Conservation (phyloP, 2,329 filamentous ascomycete species). For the Chalaropsis thielavioides region DNA sequence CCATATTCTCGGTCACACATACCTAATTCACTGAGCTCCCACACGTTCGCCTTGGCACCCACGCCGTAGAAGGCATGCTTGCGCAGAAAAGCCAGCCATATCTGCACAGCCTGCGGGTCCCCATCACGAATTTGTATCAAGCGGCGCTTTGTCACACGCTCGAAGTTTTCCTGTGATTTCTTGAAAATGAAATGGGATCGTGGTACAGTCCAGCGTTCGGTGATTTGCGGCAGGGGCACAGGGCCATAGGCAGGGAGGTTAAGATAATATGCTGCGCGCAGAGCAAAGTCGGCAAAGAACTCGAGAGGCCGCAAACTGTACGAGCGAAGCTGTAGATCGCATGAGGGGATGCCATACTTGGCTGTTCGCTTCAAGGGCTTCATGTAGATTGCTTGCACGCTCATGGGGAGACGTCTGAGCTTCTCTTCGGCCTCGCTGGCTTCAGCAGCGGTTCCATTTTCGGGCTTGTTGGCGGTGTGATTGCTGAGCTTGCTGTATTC, state of each 20-base stretch:
- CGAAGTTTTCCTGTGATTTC: conserved; percentile 96
- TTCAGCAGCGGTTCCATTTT: conserved; percentile 14
- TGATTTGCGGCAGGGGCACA: conserved; percentile 69
- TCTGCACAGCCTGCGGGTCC: conserved; percentile 70
- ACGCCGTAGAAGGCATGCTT: conserved; percentile 93
- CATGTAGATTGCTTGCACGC: conserved; percentile 71
- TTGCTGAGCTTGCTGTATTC: conserved; percentile 15
- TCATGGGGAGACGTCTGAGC: conserved; percentile 16
- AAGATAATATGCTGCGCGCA: conserved; percentile 89
- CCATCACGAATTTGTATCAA: conserved; percentile 90
- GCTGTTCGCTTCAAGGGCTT: conserved; percentile 64
- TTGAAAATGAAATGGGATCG: conserved; percentile 85
- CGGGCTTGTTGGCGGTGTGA: conserved; percentile 18
- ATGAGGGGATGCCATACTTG: conserved; percentile 65
- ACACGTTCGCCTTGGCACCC: conserved; percentile 97
- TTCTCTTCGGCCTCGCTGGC: conserved; percentile 5
- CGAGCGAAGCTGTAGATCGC: conserved; percentile 84
- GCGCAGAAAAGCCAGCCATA: conserved; percentile 83
- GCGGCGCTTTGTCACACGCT: conserved; percentile 71
- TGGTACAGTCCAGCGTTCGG: conserved; percentile 89
- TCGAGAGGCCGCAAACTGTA: conserved; percentile 82
- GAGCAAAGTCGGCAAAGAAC: conserved; percentile 86
- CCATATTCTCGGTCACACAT: background rate
- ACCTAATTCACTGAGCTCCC: conserved; percentile 65
- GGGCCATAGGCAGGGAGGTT: conserved; percentile 75